Evolutionary conservation across 805 yeast species (phyloP).

Genomic region (Pichia heedii): DNA sequence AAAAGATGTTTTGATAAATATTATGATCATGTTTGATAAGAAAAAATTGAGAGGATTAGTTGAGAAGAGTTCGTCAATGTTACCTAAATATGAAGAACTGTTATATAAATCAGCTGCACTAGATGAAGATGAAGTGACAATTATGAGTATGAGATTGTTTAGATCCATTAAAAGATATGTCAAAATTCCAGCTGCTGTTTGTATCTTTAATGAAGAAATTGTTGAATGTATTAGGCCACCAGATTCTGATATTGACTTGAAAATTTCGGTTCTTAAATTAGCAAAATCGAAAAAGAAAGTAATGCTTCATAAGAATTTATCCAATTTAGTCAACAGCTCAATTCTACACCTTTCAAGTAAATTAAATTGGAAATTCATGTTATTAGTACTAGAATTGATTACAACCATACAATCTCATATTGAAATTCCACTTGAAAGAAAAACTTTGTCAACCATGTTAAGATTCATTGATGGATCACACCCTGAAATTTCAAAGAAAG

Average conservation of each 20-base stretch:
- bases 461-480: slow-evolving; percentile 49
- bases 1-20: slow-evolving; percentile 51
- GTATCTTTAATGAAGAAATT: slow-evolving; percentile 38
- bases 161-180: slow-evolving; percentile 31
- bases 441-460: slow-evolving; percentile 36
- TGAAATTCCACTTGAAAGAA: slow-evolving; percentile 37
- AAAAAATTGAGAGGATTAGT: slow-evolving; percentile 51
- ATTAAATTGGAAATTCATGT: slow-evolving; percentile 49
- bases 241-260: slow-evolving; percentile 43
- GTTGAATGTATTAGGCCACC: slow-evolving; percentile 50
- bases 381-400: slow-evolving; percentile 41
- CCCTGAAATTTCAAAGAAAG: slow-evolving; percentile 54
- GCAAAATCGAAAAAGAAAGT: slow-evolving; percentile 56
- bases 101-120: slow-evolving; percentile 46
- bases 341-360: slow-evolving; percentile 19
- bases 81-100: slow-evolving; percentile 38
- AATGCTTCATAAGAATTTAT: slow-evolving; percentile 32
- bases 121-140: slow-evolving; percentile 47
- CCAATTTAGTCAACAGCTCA: slow-evolving; percentile 33
- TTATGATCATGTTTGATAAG: slow-evolving; percentile 47
- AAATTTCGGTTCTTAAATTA: slow-evolving; percentile 47
- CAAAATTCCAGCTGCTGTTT: slow-evolving; percentile 41
- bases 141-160: slow-evolving; percentile 45
- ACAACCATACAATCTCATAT: slow-evolving; percentile 44
- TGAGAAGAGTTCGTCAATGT: slow-evolving; percentile 45